phyloP scores from a whole-genome alignment of 2,329 filamentous ascomycete genomes.

The Trichoderma polysporum region DNA sequence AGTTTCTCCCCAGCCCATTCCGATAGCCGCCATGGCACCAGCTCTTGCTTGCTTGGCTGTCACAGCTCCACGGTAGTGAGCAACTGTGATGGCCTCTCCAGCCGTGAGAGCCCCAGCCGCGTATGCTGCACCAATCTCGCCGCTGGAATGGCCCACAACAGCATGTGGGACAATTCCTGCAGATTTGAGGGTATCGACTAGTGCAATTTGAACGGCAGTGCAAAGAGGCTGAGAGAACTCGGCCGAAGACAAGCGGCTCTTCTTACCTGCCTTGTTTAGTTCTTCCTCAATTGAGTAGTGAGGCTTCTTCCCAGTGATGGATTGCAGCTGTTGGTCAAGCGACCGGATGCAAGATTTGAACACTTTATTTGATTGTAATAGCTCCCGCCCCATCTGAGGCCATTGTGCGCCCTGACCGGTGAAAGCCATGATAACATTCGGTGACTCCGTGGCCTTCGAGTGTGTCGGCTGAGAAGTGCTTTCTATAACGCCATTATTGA shows the following conservation, averaged over 20 bases:
- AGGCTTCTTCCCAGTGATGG: not conserved
- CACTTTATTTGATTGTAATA: slow-evolving; percentile 19
- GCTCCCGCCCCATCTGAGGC: slow-evolving; percentile 31
- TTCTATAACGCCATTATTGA: not conserved
- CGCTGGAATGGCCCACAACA: slow-evolving; percentile 41
- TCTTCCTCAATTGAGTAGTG: not conserved
- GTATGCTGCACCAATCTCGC: slow-evolving; percentile 35
- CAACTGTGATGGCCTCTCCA: slow-evolving; percentile 22
- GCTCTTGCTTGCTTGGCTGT: not conserved
- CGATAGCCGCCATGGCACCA: slow-evolving; percentile 30
- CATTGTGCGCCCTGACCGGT: slow-evolving; percentile 40
- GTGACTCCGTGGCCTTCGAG: not conserved
- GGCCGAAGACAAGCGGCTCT: slow-evolving; percentile 9
- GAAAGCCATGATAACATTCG: slow-evolving; percentile 30
- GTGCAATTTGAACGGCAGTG: slow-evolving; percentile 36
- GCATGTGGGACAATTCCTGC: slow-evolving; percentile 34
- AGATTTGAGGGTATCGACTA: slow-evolving; percentile 35
- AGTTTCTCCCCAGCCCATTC: slow-evolving; percentile 15
- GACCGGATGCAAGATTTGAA: slow-evolving; percentile 19
- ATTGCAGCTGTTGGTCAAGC: not conserved
- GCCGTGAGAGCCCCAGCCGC: slow-evolving; percentile 24
- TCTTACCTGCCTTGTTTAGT: not conserved
- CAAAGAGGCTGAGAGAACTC: slow-evolving; percentile 32
- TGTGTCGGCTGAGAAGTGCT: not conserved
- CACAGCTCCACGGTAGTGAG: slow-evolving; percentile 26